These are phyloP conservation scores for Eucalyptus globulus DNA, from an alignment of 345 rosid genomes.

Conservation along the genomic window DNA sequence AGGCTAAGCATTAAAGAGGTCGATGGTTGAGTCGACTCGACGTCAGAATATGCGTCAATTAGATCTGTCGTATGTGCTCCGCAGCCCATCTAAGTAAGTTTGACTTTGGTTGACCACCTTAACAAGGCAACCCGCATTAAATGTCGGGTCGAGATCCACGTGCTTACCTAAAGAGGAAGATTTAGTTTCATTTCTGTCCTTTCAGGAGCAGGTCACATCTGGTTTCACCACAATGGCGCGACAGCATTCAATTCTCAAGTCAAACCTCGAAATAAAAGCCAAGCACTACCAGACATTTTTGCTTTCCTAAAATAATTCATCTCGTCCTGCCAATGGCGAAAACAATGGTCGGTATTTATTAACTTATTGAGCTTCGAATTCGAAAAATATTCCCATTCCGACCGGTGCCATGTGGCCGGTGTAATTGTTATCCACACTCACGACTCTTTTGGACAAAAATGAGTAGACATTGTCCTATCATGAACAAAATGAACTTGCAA, in stretches of 20 bases:
- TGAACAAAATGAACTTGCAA: background rate
- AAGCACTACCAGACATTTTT: background rate
- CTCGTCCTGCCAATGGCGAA: background rate
- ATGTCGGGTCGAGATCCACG: background rate
- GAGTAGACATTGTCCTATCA: no score
- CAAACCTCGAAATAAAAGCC: background rate
- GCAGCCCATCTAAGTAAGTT: background rate
- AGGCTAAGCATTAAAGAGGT: no score
- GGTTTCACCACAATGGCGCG: background rate
- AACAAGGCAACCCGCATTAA: background rate
- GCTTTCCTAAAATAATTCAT: background rate
- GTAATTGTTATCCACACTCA: background rate
- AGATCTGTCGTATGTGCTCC: background rate
- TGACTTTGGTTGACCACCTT: background rate
- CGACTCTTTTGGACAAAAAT: background rate
- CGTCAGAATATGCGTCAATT: background rate
- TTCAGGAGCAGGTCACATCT: background rate
- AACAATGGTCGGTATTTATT: background rate
- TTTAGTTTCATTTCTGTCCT: background rate
- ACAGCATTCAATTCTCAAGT: background rate
- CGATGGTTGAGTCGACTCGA: background rate
- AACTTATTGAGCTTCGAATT: background rate
- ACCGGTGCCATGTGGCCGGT: background rate
- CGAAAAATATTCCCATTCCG: background rate
- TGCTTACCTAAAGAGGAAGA: background rate